A percentile compares a stretch with the other conserved stretches of the same genome.
phyloP scores from a whole-genome alignment of 805 yeast species.

The Torulaspora microellipsoides region DNA sequence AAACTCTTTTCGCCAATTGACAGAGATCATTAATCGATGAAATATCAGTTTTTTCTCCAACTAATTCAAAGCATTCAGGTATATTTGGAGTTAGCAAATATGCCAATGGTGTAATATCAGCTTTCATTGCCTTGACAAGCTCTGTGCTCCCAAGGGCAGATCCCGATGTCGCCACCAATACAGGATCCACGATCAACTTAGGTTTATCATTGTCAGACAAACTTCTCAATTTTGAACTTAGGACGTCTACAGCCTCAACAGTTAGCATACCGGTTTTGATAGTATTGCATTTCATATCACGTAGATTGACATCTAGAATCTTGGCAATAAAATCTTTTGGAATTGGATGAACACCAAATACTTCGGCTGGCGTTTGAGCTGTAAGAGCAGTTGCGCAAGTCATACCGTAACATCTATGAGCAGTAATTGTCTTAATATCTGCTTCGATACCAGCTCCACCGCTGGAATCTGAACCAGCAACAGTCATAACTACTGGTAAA shows the following conservation, averaged over 20 bases:
- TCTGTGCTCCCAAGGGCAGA: conserved; percentile 45
- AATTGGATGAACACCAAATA: conserved; percentile 40
- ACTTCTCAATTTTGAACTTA: conserved; percentile 37
- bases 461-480: conserved; percentile 78
- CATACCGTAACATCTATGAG: conserved; percentile 69
- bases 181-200: conserved; percentile 71
- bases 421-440: conserved; percentile 72
- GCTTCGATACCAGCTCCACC: conserved; percentile 95
- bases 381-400: conserved; percentile 78
- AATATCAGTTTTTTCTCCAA: conserved; percentile 30
- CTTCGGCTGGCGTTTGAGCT: conserved; percentile 60
- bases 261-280: conserved; percentile 81
- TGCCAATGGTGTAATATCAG: conserved; percentile 49
- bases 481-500: conserved; percentile 41
- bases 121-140: conserved; percentile 39
- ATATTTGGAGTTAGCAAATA: conserved; percentile 71
- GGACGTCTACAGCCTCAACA: conserved; percentile 45
- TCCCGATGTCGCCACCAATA: conserved; percentile 80
- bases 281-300: conserved; percentile 59
- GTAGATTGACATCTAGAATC: conserved; percentile 50
- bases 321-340: conserved; percentile 41
- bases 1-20: conserved; percentile 38
- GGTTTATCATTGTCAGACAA: conserved; percentile 32
- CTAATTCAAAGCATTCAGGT: conserved; percentile 52
- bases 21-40: conserved; percentile 39